Conservation (phyloP, 495 filamentous ascomycete species). For the Daldinia childiae region DNA sequence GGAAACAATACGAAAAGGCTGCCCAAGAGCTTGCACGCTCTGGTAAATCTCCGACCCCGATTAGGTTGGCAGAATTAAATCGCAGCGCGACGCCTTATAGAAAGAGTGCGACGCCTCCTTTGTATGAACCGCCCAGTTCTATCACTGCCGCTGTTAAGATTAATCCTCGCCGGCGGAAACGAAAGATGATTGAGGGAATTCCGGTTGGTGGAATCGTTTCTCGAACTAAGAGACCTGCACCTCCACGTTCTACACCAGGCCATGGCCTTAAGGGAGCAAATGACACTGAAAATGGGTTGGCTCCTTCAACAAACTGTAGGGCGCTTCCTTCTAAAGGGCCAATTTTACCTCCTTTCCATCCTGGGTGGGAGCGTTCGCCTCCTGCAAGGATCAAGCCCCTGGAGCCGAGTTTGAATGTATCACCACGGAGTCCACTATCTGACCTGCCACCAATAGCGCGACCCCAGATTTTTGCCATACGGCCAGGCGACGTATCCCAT, state of each 20-base stretch:
- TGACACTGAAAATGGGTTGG: neutral
- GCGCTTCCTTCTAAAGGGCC: slow-evolving; percentile 26
- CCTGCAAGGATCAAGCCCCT: slow-evolving; percentile 34
- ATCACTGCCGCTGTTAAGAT: slow-evolving; percentile 53
- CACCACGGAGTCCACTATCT: slow-evolving; percentile 43
- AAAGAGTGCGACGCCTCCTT: neutral
- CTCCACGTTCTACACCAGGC: neutral
- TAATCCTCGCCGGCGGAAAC: slow-evolving; percentile 52
- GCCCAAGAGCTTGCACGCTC: slow-evolving; percentile 37
- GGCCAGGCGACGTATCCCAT: slow-evolving; percentile 32
- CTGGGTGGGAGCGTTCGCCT: slow-evolving; percentile 38
- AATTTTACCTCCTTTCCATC: slow-evolving; percentile 36
- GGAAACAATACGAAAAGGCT: slow-evolving; percentile 38
- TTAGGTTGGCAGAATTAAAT: slow-evolving; percentile 23
- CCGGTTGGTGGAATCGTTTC: slow-evolving; percentile 37
- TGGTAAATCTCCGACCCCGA: slow-evolving; percentile 33
- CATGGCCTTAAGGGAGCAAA: neutral
- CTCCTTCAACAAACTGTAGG: slow-evolving; percentile 5
- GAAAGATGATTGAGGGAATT: slow-evolving; percentile 52
- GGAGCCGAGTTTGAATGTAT: slow-evolving; percentile 37
- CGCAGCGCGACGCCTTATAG: slow-evolving; percentile 7
- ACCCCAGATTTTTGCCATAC: slow-evolving; percentile 18
- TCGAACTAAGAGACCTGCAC: slow-evolving; percentile 2
- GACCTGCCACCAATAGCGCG: slow-evolving; percentile 27
- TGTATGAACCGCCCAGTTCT: slow-evolving; percentile 37